These are phyloP conservation scores for Cyberlindnera misumaiensis DNA, from an alignment of 805 yeast genomes.

Conservation along the genomic window DNA sequence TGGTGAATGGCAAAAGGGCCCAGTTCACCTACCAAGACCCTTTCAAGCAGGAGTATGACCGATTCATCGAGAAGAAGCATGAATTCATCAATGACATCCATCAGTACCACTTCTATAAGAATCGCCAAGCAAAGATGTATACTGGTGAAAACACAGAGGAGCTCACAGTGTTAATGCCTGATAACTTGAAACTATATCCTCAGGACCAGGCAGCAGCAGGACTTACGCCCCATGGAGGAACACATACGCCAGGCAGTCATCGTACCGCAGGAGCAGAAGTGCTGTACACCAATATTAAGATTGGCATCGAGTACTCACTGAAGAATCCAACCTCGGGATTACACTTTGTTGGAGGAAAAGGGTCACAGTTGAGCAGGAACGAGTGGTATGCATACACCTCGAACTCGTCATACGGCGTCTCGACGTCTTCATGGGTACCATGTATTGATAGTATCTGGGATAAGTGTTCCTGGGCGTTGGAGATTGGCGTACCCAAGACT, in stretches of 20 bases:
- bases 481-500: conserved; percentile 77
- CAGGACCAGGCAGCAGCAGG: conserved; percentile 39
- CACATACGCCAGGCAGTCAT: conserved; percentile 32
- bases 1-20: conserved; percentile 55
- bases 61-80: conserved; percentile 18
- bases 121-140: conserved; percentile 45
- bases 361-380: conserved; percentile 32
- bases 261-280: conserved; percentile 28
- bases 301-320: conserved; percentile 61
- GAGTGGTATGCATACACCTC: conserved; percentile 84
- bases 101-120: conserved; percentile 55
- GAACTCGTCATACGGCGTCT: conserved; percentile 67
- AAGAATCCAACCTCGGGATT: conserved; percentile 69
- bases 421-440: conserved; percentile 97
- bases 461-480: conserved; percentile 86
- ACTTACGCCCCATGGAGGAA: conserved; percentile 30
- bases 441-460: conserved; percentile 88
- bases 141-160: conserved; percentile 58
- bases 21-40: conserved; percentile 51
- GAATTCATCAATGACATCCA: conserved; percentile 23
- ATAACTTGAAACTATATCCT: conserved; percentile 51
- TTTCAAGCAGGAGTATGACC: conserved; percentile 32
- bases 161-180: conserved; percentile 56
- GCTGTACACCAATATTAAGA: conserved; percentile 65
- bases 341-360: conserved; percentile 58